phyloP scores from a whole-genome alignment of 495 filamentous ascomycete species.

The Mytilinidion resinicola region DNA sequence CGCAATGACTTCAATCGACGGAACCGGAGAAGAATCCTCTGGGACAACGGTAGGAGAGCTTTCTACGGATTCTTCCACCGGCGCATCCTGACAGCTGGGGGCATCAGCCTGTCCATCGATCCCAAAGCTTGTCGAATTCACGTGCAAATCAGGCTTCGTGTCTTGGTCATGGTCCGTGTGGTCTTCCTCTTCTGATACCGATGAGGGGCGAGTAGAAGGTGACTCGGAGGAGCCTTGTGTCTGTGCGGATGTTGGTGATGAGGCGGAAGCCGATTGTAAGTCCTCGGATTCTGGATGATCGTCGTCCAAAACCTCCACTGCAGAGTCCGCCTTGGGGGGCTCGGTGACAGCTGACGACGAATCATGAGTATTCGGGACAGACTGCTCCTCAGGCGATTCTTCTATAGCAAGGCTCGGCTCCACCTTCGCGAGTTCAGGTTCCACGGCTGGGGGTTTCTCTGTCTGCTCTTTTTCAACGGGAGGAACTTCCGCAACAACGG shows the following conservation, averaged over 20 bases:
- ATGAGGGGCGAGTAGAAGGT: constrained; percentile 28
- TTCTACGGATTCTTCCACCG: constrained; percentile 19
- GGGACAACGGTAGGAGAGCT: constrained; percentile 27
- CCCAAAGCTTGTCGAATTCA: background rate
- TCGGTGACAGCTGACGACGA: background rate
- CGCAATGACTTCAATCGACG: constrained; percentile 6
- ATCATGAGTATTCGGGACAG: background rate
- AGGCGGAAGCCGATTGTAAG: constrained; percentile 21
- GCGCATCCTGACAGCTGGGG: constrained; percentile 3
- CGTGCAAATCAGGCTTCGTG: background rate
- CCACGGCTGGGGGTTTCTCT: background rate
- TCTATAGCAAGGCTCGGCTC: background rate
- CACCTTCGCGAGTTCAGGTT: background rate
- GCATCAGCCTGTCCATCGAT: background rate
- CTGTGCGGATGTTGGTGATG: constrained; percentile 25
- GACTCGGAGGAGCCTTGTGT: constrained; percentile 23
- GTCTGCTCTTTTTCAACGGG: background rate
- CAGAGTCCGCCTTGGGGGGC: constrained; percentile 3
- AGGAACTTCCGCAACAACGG: background rate
- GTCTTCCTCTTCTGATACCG: constrained; percentile 26
- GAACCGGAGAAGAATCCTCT: constrained; percentile 10
- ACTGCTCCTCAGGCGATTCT: background rate
- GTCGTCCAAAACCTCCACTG: constrained; percentile 5
- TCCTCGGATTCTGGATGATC: constrained; percentile 20
- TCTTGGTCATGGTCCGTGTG: background rate